Percentiles rank a stretch among this genome's conserved stretches.
Conservation (phyloP, 2,329 filamentous ascomycete species). For the Alternaria gaisen region DNA sequence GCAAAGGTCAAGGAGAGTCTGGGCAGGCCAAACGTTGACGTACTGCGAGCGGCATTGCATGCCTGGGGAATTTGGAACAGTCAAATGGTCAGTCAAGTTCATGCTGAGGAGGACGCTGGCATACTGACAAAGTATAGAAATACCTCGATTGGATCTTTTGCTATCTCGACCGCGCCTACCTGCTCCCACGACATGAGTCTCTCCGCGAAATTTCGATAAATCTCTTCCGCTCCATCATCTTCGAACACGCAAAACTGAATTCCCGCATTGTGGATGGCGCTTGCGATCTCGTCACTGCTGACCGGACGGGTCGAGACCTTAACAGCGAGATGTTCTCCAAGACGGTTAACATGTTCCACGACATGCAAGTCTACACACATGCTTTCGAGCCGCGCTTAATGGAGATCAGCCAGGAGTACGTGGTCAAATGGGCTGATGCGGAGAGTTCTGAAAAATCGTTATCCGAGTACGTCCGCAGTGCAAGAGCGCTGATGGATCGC, state of each 20-base stretch:
- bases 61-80: slow-evolving; percentile 82
- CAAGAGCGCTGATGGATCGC: slow-evolving; percentile 71
- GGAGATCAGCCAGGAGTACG: slow-evolving; percentile 71
- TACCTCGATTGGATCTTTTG: slow-evolving; percentile 89
- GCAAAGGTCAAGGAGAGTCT: slow-evolving; percentile 65
- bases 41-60: slow-evolving; percentile 67
- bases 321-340: slow-evolving; percentile 74
- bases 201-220: slow-evolving; percentile 83
- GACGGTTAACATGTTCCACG: slow-evolving; percentile 81
- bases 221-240: slow-evolving; percentile 74
- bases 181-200: slow-evolving; percentile 77
- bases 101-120: too few relatives aligned
- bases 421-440: slow-evolving; percentile 73
- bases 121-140: slow-evolving; percentile 59
- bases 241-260: slow-evolving; percentile 62
- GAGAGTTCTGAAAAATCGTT: slow-evolving; percentile 69
- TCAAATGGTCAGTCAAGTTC: slow-evolving; percentile 69
- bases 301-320: slow-evolving; percentile 66
- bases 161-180: slow-evolving; percentile 89
- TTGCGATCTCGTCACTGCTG: slow-evolving; percentile 77
- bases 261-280: slow-evolving; percentile 71
- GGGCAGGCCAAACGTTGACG: slow-evolving; percentile 67
- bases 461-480: slow-evolving; percentile 77
- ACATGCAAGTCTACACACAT: slow-evolving; percentile 81
- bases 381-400: slow-evolving; percentile 83